Base-by-base conservation (phyloP, 805 yeast genomes). In the Lipomyces japonicus region DNA sequence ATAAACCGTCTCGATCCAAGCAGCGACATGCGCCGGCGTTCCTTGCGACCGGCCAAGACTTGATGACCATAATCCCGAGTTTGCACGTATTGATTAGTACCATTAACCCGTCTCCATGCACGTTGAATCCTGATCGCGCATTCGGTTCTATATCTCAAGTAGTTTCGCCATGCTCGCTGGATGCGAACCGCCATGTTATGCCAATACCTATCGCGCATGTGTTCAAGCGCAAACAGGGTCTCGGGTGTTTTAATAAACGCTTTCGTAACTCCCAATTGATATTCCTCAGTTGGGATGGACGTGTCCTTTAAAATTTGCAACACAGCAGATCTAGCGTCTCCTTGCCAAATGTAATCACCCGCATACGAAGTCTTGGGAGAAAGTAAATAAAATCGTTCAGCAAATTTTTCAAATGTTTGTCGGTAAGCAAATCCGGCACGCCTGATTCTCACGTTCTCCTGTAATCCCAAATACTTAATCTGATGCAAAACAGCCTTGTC, bases 371-470 rank as follows among this genome's bases (percentile, higher is more conserved):
- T 90, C 60, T 81, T 79, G 3, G 89, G 80, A 1, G 97, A 88
- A 41, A 93, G 72, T 45, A 93, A 71, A 66, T 88, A 91, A 66
- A 93, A 93, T 64, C 97, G 76, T 69, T 93, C 96, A 16, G 88
- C 96, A 65, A 93, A 93, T 68, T 90, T 90, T 52, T 93, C 97
- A 68, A 89, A 93, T 0, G 96, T 86, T 59, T 95, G 95, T 70
- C 98, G 83, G 64, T 90, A 93, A 1, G 98, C 98, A 69, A 93
- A 93, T 42, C 98, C 98, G 0, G 98, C 97, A 74, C 98, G 84
- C 75, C 98, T 81, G 60, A 93, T 93, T 57, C 97, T 80, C 44
- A 93, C 97, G 68, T 93, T 93, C 68, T 93, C 98, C 65, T 93
- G 93, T 68, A 93, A 74, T 66, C 98, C 98, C 59, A 93, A 75